Conservation (phyloP, 2,329 filamentous ascomycete species). For the Zymoseptoria pseudotritici region DNA sequence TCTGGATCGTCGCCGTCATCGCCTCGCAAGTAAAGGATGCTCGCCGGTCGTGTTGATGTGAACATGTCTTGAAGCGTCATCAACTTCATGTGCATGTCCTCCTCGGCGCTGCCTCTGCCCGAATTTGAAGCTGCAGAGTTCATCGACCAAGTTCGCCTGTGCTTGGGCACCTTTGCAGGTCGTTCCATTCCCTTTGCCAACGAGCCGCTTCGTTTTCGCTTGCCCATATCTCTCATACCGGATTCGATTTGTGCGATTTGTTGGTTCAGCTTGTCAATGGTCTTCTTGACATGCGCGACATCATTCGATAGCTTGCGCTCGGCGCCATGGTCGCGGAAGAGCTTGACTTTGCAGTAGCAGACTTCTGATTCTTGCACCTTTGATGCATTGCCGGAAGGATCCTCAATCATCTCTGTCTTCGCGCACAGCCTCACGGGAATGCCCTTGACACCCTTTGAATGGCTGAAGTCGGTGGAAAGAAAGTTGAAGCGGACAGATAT, state of each 20-base stretch:
- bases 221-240: slow-evolving; percentile 52
- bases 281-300: slow-evolving; percentile 88
- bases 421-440: slow-evolving; percentile 89
- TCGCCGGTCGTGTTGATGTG: slow-evolving; percentile 70
- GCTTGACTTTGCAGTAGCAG: slow-evolving; percentile 92
- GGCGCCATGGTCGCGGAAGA: slow-evolving; percentile 92
- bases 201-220: slow-evolving; percentile 52
- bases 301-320: slow-evolving; percentile 94
- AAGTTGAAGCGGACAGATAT: slow-evolving; percentile 97
- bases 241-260: slow-evolving; percentile 72
- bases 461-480: slow-evolving; percentile 94
- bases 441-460: slow-evolving; percentile 96
- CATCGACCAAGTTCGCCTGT: slow-evolving; percentile 93
- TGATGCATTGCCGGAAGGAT: slow-evolving; percentile 29
- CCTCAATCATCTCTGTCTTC: slow-evolving; percentile 66
- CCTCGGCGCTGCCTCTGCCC: slow-evolving; percentile 44
- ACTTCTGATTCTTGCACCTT: slow-evolving; percentile 53
- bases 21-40: slow-evolving; percentile 68
- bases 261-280: slow-evolving; percentile 91
- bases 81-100: slow-evolving; percentile 72
- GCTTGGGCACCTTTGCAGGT: slow-evolving; percentile 77
- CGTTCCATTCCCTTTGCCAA: slow-evolving; percentile 47
- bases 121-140: slow-evolving; percentile 55
- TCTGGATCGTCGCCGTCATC: slow-evolving; percentile 75
- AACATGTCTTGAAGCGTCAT: slow-evolving; percentile 82